Evolutionary conservation across 139 green algal genomes (phyloP).

Genomic region (Zygnema circumcarinatum): DNA sequence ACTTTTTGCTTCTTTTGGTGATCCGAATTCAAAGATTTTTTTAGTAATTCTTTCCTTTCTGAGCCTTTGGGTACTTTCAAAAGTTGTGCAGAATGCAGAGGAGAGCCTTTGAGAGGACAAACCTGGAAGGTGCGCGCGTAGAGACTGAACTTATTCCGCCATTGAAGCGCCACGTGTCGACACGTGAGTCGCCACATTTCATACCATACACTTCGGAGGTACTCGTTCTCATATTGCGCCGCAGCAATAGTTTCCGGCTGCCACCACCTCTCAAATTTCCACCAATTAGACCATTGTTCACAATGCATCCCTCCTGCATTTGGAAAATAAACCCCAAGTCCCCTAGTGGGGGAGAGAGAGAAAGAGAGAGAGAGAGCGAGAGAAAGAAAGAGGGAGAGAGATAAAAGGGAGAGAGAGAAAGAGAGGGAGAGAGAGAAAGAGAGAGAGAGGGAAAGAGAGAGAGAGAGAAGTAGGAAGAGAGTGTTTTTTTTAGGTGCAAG

Average conservation of each 20-base stretch:
- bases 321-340: background rate
- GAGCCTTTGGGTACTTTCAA: background rate
- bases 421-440: no score
- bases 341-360: no score
- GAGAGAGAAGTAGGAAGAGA: no score
- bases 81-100: background rate
- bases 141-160: constrained; percentile 1
- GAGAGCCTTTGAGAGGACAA: background rate
- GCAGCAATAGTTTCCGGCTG: background rate
- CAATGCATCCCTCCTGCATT: background rate
- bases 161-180: background rate
- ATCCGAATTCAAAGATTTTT: no score
- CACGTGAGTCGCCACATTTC: constrained; percentile 1
- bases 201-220: background rate
- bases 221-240: constrained; percentile 8
- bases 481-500: no score
- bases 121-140: constrained; percentile 14
- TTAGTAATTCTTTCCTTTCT: no score
- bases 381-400: no score
- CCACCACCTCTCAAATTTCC: background rate
- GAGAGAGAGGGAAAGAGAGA: no score
- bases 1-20: no score
- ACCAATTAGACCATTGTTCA: background rate
- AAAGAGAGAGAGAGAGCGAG: no score
- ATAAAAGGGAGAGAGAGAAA: no score